A percentile compares a stretch with the other conserved stretches of the same genome.
Conservation (phyloP, 129 eudicot genomes). For the Flaveria robusta region DNA sequence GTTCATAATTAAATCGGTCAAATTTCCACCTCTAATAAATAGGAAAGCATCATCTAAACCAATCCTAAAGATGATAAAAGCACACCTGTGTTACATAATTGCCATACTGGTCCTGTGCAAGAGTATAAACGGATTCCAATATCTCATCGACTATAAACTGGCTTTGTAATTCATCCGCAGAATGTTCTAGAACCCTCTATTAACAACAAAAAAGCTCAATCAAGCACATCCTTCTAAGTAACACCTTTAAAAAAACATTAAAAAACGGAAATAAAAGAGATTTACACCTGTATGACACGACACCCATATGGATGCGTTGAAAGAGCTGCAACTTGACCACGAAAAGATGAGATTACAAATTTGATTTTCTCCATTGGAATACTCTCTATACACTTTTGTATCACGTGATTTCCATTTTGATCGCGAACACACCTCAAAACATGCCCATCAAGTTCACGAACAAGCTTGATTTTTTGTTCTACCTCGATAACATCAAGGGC, state of each 20-base stretch:
- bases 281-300: slow-evolving; percentile 86
- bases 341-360: slow-evolving; percentile 70
- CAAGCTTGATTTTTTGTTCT: slow-evolving; percentile 69
- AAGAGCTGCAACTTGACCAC: slow-evolving; percentile 78
- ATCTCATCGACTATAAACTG: slow-evolving; percentile 75
- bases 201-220: slow-evolving; percentile 21
- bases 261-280: not conserved
- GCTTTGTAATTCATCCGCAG: slow-evolving; percentile 54
- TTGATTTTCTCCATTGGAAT: slow-evolving; percentile 53
- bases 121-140: slow-evolving; percentile 62
- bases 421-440: slow-evolving; percentile 83
- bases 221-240: slow-evolving; percentile 1
- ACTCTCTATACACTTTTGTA: slow-evolving; percentile 86
- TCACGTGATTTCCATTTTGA: slow-evolving; percentile 88
- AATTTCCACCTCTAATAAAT: not conserved
- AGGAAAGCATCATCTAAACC: slow-evolving; percentile 8
- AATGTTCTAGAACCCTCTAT: slow-evolving; percentile 73
- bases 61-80: slow-evolving; percentile 8
- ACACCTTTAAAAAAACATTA: not conserved
- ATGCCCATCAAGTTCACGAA: slow-evolving; percentile 81
- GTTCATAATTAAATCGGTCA: not conserved
- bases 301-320: slow-evolving; percentile 94
- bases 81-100: slow-evolving; percentile 78
- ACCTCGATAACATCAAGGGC: slow-evolving; percentile 80
- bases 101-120: slow-evolving; percentile 75